Conservation (phyloP, 768 basidiomycete species). For the Trametes coccinea region DNA sequence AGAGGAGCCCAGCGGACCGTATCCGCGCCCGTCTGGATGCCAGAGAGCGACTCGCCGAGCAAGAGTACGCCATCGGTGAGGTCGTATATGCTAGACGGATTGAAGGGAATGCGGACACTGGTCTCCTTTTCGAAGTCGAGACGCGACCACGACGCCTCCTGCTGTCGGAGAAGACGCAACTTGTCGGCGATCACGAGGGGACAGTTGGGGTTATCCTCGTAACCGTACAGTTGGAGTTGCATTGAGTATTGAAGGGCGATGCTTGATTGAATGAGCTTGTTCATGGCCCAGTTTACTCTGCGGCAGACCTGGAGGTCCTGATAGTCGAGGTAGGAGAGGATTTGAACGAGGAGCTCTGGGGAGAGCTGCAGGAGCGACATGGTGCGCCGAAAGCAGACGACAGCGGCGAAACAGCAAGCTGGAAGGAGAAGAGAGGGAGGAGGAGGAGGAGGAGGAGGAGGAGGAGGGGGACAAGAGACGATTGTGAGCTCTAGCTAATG, state of each 20-base stretch:
- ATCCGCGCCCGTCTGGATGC: slow-evolving; percentile 14
- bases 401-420: background rate
- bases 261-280: slow-evolving; percentile 20
- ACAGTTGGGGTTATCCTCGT: slow-evolving; percentile 20
- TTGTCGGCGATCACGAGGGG: slow-evolving; percentile 19
- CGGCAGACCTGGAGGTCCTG: slow-evolving; percentile 16
- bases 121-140: slow-evolving; percentile 18
- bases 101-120: slow-evolving; percentile 15
- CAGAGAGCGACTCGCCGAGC: slow-evolving; percentile 22
- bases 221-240: slow-evolving; percentile 18
- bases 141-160: slow-evolving; percentile 18
- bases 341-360: slow-evolving; percentile 23
- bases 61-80: slow-evolving; percentile 28
- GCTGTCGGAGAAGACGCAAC: slow-evolving; percentile 12
- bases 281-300: slow-evolving; percentile 8
- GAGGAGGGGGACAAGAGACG: background rate
- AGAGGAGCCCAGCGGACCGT: slow-evolving; percentile 15
- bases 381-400: background rate
- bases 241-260: slow-evolving; percentile 22
- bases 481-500: no score
- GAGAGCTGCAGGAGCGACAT: slow-evolving; percentile 24
- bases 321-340: slow-evolving; percentile 23
- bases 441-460: background rate
- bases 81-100: slow-evolving; percentile 29
- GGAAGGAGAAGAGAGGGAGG: background rate